Percentiles rank a stretch among this genome's conserved stretches.
phyloP scores from a whole-genome alignment of 805 yeast genomes.

The Lipomyces orientalis region DNA sequence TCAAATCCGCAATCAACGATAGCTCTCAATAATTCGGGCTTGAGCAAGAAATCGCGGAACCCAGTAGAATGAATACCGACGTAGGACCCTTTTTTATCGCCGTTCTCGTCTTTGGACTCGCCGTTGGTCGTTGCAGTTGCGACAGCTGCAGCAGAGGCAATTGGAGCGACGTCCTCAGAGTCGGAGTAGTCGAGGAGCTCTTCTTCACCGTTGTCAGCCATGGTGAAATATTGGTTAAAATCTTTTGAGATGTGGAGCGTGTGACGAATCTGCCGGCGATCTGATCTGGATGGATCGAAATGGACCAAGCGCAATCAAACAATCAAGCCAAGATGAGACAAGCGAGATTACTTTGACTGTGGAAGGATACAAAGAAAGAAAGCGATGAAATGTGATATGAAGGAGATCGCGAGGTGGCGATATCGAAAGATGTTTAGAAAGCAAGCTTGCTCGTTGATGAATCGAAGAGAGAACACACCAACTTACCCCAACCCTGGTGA shows the following conservation, averaged over 20 bases:
- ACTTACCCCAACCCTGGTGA: neutral
- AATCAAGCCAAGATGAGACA: neutral
- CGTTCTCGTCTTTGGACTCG: slow-evolving; percentile 50
- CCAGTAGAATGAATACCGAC: slow-evolving; percentile 99
- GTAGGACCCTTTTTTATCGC: slow-evolving; percentile 90
- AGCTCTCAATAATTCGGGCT: slow-evolving; percentile 96
- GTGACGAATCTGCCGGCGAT: neutral
- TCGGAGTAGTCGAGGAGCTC: slow-evolving; percentile 98
- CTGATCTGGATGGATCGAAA: neutral
- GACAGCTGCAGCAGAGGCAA: slow-evolving; percentile 49
- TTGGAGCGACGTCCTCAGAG: slow-evolving; percentile 89
- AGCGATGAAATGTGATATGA: neutral
- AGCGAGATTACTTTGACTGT: neutral
- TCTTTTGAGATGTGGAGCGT: neutral
- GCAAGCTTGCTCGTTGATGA: neutral
- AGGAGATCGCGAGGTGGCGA: neutral
- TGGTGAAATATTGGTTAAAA: slow-evolving; percentile 9
- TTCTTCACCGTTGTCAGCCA: slow-evolving; percentile 88
- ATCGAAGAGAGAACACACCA: neutral
- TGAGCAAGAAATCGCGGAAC: slow-evolving; percentile 94
- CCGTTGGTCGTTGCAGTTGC: slow-evolving; percentile 41
- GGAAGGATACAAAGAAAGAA: neutral
- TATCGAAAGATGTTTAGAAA: neutral
- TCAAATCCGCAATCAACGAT: slow-evolving; percentile 99
- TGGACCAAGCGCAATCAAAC: neutral